phyloP scores from a whole-genome alignment of 2,329 filamentous ascomycete genomes.

The Penicillium brasilianum region DNA sequence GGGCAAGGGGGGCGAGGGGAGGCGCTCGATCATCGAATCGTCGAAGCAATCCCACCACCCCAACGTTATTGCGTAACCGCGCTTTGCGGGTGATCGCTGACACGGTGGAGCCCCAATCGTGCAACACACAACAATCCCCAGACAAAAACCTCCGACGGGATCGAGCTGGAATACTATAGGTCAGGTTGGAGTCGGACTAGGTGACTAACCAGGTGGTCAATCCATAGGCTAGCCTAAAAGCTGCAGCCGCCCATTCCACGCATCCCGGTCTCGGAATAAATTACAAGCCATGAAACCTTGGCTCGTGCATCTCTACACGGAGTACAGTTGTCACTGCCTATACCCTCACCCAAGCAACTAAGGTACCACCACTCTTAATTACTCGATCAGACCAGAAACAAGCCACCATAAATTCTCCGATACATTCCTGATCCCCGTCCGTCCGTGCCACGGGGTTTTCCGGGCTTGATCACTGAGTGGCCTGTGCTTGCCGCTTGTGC shows the following conservation, averaged over 20 bases:
- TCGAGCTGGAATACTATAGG: neutral
- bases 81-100: constrained; percentile 28
- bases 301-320: neutral
- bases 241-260: neutral
- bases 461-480: constrained; percentile 20
- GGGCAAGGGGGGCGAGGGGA: neutral
- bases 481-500: constrained; percentile 27
- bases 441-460: neutral
- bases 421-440: neutral
- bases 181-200: neutral
- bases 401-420: constrained; percentile 14
- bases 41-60: constrained; percentile 1
- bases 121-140: constrained; percentile 10
- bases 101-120: neutral
- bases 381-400: neutral
- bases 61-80: constrained; percentile 29
- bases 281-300: constrained; percentile 17
- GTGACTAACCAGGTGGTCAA: neutral
- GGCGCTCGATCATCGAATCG: neutral
- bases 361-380: neutral
- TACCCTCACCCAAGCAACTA: neutral
- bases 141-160: neutral
- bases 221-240: neutral
- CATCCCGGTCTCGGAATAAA: neutral
- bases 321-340: neutral